Evolutionary conservation across 2,329 filamentous ascomycete species (phyloP).

Genomic region (Claviceps quebecensis): DNA sequence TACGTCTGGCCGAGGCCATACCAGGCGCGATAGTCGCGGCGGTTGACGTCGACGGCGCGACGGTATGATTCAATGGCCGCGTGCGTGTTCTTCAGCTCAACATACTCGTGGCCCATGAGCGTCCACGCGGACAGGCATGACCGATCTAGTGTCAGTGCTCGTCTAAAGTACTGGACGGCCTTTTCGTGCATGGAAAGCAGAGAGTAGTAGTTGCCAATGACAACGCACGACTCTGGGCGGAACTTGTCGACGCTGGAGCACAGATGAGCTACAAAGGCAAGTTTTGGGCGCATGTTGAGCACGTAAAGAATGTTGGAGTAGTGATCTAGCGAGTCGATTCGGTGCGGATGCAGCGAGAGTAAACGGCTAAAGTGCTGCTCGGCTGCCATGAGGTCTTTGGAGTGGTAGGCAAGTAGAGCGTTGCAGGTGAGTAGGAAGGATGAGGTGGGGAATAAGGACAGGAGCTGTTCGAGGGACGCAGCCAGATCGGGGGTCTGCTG

Average conservation of each 20-base stretch:
- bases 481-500: constrained; percentile 67
- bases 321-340: constrained; percentile 83
- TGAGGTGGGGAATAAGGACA: constrained; percentile 73
- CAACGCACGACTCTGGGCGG: constrained; percentile 89
- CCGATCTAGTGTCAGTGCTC: constrained; percentile 78
- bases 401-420: constrained; percentile 78
- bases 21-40: constrained; percentile 94
- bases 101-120: constrained; percentile 96
- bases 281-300: constrained; percentile 70
- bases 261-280: constrained; percentile 83
- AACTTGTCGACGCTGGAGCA: constrained; percentile 91
- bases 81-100: constrained; percentile 96
- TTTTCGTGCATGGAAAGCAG: constrained; percentile 92
- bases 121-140: constrained; percentile 94
- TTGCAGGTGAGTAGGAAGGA: constrained; percentile 84
- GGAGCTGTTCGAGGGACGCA: constrained; percentile 60
- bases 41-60: constrained; percentile 87
- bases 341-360: constrained; percentile 57
- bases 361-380: constrained; percentile 62
- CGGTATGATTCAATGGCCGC: constrained; percentile 95
- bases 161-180: constrained; percentile 92
- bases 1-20: constrained; percentile 95
- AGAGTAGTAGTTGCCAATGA: constrained; percentile 95
- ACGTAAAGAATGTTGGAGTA: constrained; percentile 98
- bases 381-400: constrained; percentile 60